These are phyloP conservation scores for Xylariaceae sp. DNA, from an alignment of 2,329 filamentous ascomycete species.

Conservation along the genomic window DNA sequence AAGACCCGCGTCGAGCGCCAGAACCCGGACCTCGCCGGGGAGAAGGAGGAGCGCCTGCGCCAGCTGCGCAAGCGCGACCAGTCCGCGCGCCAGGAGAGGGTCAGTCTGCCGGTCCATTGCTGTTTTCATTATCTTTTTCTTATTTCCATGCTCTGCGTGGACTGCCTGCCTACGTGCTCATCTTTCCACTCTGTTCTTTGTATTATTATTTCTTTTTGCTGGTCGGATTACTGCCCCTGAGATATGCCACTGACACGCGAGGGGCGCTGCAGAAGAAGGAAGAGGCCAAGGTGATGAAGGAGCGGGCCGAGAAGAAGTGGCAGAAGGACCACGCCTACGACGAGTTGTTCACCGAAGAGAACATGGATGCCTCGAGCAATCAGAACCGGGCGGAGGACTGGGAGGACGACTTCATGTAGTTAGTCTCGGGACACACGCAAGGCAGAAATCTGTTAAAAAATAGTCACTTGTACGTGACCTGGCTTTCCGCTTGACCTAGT, in stretches of 20 bases:
- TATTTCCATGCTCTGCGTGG: background rate
- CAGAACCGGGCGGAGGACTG: constrained; percentile 72
- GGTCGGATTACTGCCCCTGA: no score
- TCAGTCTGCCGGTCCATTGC: constrained; percentile 36
- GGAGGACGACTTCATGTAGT: constrained; percentile 88
- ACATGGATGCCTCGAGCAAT: constrained; percentile 71
- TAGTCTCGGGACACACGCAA: no score
- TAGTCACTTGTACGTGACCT: constrained; percentile 3
- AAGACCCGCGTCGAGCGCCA: constrained; percentile 92
- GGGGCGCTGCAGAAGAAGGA: constrained; percentile 58
- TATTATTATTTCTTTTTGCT: constrained; percentile 1
- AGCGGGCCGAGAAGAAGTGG: constrained; percentile 83
- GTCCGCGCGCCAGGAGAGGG: constrained; percentile 52
- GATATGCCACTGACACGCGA: background rate
- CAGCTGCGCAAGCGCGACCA: constrained; percentile 67
- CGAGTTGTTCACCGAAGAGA: constrained; percentile 78
- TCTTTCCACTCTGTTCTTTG: background rate
- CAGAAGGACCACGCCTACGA: constrained; percentile 98
- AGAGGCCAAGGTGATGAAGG: constrained; percentile 63
- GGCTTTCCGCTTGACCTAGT: no score
- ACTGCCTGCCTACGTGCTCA: background rate
- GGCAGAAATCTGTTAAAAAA: constrained; percentile 4
- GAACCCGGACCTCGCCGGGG: constrained; percentile 73
- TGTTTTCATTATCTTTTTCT: constrained; percentile 1
- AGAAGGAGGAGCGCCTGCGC: constrained; percentile 69